Base-by-base conservation (phyloP, 1,139 yeast species). In the Hemisphaericaspora xylofermentans region DNA sequence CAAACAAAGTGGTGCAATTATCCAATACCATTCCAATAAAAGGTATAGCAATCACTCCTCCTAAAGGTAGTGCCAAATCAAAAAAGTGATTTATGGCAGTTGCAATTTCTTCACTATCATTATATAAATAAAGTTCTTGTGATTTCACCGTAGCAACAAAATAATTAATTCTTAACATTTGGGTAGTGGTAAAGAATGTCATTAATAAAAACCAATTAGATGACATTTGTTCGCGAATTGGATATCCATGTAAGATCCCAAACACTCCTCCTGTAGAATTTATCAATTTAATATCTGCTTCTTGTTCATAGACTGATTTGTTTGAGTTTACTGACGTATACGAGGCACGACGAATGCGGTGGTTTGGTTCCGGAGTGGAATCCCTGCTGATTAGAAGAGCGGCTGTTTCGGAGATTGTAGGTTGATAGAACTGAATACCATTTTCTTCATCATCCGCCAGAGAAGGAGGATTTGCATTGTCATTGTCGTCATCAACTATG, bases 81-180 rank as follows among this genome's bases (percentile, higher is more conserved):
- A 89, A 89, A 48, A 86, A 82, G 43, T 80, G 78, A 58, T 88
- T 88, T 43, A 89, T 71, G 5, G 58, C 52, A 24, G 74, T 64
- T 0, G 95, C 93, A 13, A 67, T 47, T 6, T 67, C 72, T 33
- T 71, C 75, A 46, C 76, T 67, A 13, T 75, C 78, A 22, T 54
- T 40, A 43, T 88, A 73, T 45, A 88, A 71, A 56, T 70, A 89
- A 27, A 74, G 72, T 66, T 87, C 91, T 64, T 88, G 96, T 0
- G 94, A 68, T 52, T 80, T 78, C 33, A 91, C 70, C 1, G 97
- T 88, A 6, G 96, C 96, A 39, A 91, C 94, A 61, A 88, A 91
- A 61, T 85, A 89, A 64, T 91, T 91, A 51, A 89, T 85, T 58
- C 96, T 74, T 40, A 91, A 74, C 96, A 89, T 88, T 61, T 88